Base-by-base conservation (phyloP, 2,329 filamentous ascomycete species). In the Trichoderma sp. region DNA sequence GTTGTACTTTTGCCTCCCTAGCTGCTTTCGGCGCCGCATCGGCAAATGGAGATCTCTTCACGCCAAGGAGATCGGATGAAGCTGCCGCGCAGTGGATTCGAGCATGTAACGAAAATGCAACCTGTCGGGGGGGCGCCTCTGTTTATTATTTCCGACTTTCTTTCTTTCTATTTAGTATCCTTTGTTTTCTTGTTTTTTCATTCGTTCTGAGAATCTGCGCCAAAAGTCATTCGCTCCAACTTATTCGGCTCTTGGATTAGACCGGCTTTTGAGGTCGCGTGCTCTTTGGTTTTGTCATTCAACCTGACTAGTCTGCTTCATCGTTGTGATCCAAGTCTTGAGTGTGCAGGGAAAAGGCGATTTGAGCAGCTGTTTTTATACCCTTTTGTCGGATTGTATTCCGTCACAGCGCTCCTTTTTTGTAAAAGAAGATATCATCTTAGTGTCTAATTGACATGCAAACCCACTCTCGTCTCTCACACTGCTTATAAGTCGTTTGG, bases 21-120 rank as follows among this genome's bases (percentile, higher is more conserved):
- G 47, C n/a, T 24, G n/a, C 47, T 24, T 24, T 67, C 64, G 64
- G 64, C n/a, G 51, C 64, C 64, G 64, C 15, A 58, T 67, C 64
- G 64, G 64, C 64, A 24, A 67, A 24, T 28, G 7, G 26, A n/a
- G 15, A 51, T 51, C 43, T 51, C 43, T n/a, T 21, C 43, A 9
- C 1, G 43, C 43, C 43, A n/a, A 21, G n/a, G 43, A 51, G 43
- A 57, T 67, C 51, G 64, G 64, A 36, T 57, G 28, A 57, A 57
- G 32, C 21, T 67, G 64, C 64, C 47, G 51, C 56, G 47, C 51
- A n/a, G 64, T 67, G 47, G 47, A 58, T 67, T 67, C 64, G 32
- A 67, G 51, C 32, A 58, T 57, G 64, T 57, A 67, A 67, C 5
- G 32, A 21, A 58, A 67, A 56, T 26, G 39, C 36, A 39, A 11